Conservation (phyloP, 1,284 basidiomycete genomes). For the Sanghuangporus sanghuang region DNA sequence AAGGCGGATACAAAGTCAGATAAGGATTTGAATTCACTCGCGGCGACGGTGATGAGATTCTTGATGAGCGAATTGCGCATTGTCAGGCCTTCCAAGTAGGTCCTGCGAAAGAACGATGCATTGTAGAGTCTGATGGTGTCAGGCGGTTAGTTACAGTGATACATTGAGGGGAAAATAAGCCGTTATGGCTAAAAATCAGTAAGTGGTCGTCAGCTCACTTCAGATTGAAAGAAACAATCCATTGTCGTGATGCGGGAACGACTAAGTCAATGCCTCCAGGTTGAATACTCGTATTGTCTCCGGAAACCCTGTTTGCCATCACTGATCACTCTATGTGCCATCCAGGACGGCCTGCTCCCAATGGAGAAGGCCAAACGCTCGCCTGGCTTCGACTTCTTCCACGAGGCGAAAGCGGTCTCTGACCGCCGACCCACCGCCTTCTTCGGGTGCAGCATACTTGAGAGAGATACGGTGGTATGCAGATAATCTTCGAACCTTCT, state of each 20-base stretch:
- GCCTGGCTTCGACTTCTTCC: slow-evolving; percentile 96
- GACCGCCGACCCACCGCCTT: slow-evolving; percentile 17
- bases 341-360: slow-evolving; percentile 95
- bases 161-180: not conserved
- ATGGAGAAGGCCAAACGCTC: slow-evolving; percentile 95
- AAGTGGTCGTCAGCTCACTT: slow-evolving; percentile 49
- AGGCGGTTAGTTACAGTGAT: not conserved
- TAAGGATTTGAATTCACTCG: slow-evolving; percentile 34
- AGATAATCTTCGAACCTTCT: slow-evolving; percentile 57
- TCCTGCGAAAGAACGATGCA: not conserved
- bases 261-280: slow-evolving; percentile 94
- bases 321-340: slow-evolving; percentile 99
- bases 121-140: not conserved
- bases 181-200: not conserved
- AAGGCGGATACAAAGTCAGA: not conserved
- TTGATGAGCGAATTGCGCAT: slow-evolving; percentile 99
- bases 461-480: not conserved
- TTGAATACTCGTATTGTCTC: slow-evolving; percentile 95
- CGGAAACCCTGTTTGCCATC: slow-evolving; percentile 94
- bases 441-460: not conserved
- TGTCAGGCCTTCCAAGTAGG: slow-evolving; percentile 96
- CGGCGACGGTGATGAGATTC: slow-evolving; percentile 97
- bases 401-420: slow-evolving; percentile 86
- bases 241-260: slow-evolving; percentile 27
- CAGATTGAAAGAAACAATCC: slow-evolving; percentile 98